Percentiles rank a stretch among this genome's conserved stretches.
phyloP scores from a whole-genome alignment of 2,329 filamentous ascomycete species.

The Thielaviopsis populi region DNA sequence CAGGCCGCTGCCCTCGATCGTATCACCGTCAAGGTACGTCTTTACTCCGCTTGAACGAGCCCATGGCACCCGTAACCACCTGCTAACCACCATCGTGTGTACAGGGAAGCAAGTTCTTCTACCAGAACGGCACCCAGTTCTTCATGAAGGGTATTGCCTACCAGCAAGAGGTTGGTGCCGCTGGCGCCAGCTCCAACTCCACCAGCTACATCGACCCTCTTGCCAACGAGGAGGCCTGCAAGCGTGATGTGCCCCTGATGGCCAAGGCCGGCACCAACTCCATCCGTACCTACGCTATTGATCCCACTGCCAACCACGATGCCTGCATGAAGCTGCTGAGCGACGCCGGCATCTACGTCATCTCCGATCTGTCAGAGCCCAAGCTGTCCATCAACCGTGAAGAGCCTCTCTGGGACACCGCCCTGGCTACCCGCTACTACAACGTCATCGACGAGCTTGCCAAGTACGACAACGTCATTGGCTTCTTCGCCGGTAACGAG shows the following conservation, averaged over 20 bases:
- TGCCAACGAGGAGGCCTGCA: conserved; percentile 53
- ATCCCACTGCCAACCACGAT: conserved; percentile 63
- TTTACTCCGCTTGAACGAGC: not conserved
- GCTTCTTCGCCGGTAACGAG: conserved; percentile 98
- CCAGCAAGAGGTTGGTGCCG: conserved; percentile 59
- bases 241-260: conserved; percentile 73
- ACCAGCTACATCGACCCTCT: conserved; percentile 68
- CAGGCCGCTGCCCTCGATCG: conserved; percentile 35
- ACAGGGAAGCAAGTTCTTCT: conserved; percentile 77
- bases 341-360: conserved; percentile 82
- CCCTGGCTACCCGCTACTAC: conserved; percentile 68
- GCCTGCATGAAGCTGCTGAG: conserved; percentile 73
- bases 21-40: conserved; percentile 52
- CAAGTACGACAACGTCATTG: conserved; percentile 79
- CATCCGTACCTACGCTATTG: conserved; percentile 87
- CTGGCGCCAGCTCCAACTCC: conserved; percentile 31
- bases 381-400: conserved; percentile 71
- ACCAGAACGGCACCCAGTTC: conserved; percentile 51
- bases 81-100: conserved; percentile 12
- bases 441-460: conserved; percentile 66
- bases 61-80: not conserved
- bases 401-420: conserved; percentile 61
- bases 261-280: conserved; percentile 70
- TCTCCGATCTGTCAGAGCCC: conserved; percentile 80
- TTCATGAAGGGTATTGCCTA: conserved; percentile 92